Base-by-base conservation (phyloP, 2,329 filamentous ascomycete genomes). In the Pezicula rhizophila region DNA sequence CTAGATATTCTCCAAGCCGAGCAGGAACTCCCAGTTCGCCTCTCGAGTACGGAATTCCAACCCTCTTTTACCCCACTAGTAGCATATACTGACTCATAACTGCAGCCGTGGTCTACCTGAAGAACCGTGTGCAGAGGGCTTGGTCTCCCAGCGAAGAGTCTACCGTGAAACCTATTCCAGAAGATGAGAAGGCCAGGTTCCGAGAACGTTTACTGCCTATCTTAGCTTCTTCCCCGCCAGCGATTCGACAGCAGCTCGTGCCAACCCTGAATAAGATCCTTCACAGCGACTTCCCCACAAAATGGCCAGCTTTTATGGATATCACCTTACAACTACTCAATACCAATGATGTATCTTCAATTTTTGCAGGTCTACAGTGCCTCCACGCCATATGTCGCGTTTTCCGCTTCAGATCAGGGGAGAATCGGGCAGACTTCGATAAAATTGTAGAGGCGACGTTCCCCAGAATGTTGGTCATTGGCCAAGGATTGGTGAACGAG, bases 221-320 rank as follows among this genome's bases (percentile, higher is more conserved):
- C 60, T 80, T 99, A 63, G 91, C 90, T 55, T 77, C 84, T 54
- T 87, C 90, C 40, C 82, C 84, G 53, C 82, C 86, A 43, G 84
- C 86, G 61, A 85, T 96, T 60, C 90, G 93, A 68, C 85, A 91
- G 57, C 93, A 99, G 72, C 83, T 99, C 58, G 85, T 97, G 56
- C 91, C 95, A 52, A 85, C 95, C 60, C 84, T 99, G 50, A 90
- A 96, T 73, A 95, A 95, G 70, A 92, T 99, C 64, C 80, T 99
- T 56, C 89, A 96, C 70, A 87, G 86, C 74, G 93, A 99, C 69
- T 99, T 96, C 68, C 93, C 93, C 49, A 81, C 86, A 61, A 84
- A 86, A 72, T 99, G 93, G 93, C 93, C 93, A 42, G 82, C 85
- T 48, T 97, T 96, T 68, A 85, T 97, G 75, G 86, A 95, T 64